Base-by-base conservation (phyloP, 2,329 filamentous ascomycete genomes). In the Exophiala alcalophila region DNA sequence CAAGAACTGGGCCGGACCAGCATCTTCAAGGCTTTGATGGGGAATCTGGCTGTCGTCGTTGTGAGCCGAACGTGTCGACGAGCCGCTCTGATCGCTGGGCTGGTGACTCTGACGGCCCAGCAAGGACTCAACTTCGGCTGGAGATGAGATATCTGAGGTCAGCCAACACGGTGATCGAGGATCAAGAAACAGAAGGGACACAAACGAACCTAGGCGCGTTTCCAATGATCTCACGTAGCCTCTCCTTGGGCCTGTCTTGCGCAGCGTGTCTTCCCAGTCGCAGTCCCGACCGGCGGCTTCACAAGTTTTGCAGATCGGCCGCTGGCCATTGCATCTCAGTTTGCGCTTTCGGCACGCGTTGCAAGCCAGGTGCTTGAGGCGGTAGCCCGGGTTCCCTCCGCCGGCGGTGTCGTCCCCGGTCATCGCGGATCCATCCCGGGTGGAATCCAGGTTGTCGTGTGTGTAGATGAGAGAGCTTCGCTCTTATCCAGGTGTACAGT, bases 201-300 rank as follows among this genome's bases (percentile, higher is more conserved):
- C 9, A 12, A 28, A 40, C 37, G 2, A 23, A 40, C 37, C 37
- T 5, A 40, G 28, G 7, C 37, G 37, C 21, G 28, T 14, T 32
- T 40, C 37, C 19, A 40, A n/a, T n/a, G 37, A 40, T 12, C 19
- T 31, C 37, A 40, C 37, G 12, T 40, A 40, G 11, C 37, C 37
- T 31, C 37, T 18, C 20, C 37, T n/a, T 8, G 37, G 37, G 12
- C 37, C 37, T 11, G 37, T 31, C 20, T 31, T 33, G 12, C 28
- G 27, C 7, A 40, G 16, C 15, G 28, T 40, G 21, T 40, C 37
- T 26, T 40, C 37, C 37, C 37, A 40, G 8, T 40, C 37, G 20
- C 37, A 40, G 4, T 40, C 28, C 7, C 20, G 19, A 18, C 37
- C 28, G 9, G 27, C 18, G 8, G 5, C 28, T 23, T 40, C 28